phyloP scores from a whole-genome alignment of 441 rosid genomes.

The Adansonia grandidieri region DNA sequence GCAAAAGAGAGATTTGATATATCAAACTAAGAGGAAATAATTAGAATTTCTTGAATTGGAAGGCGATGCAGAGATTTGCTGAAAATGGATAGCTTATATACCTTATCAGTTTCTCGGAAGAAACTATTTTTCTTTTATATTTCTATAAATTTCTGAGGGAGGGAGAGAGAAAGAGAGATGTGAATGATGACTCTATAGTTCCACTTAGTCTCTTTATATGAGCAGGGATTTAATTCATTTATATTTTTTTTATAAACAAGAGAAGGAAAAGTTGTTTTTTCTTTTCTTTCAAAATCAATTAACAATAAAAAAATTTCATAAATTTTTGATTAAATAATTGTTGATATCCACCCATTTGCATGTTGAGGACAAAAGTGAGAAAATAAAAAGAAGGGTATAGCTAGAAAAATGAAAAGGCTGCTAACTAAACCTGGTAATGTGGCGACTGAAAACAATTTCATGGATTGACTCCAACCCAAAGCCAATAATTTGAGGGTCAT shows the following conservation, averaged over 20 bases:
- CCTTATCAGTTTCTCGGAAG: slow-evolving; percentile 41
- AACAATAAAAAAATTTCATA: slow-evolving; percentile 10
- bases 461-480: slow-evolving; percentile 15
- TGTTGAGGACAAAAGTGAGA: slow-evolving; percentile 19
- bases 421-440: slow-evolving; percentile 19
- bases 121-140: slow-evolving; percentile 31
- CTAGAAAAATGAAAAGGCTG: not conserved
- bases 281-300: not conserved
- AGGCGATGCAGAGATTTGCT: slow-evolving; percentile 30
- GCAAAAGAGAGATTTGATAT: slow-evolving; percentile 31
- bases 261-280: slow-evolving; percentile 1
- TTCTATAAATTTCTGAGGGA: slow-evolving; percentile 23
- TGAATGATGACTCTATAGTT: slow-evolving; percentile 39
- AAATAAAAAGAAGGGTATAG: not conserved
- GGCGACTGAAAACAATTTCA: slow-evolving; percentile 9
- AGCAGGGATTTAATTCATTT: slow-evolving; percentile 28
- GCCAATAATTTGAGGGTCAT: slow-evolving; percentile 26
- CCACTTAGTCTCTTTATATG: slow-evolving; percentile 44
- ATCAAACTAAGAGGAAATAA: slow-evolving; percentile 25
- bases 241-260: not conserved
- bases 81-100: slow-evolving; percentile 49
- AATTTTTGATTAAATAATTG: slow-evolving; percentile 6
- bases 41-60: slow-evolving; percentile 19
- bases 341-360: slow-evolving; percentile 4
- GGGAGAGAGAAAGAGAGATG: slow-evolving; percentile 21